Percentiles rank a stretch among this genome's conserved stretches.
Evolutionary conservation across 139 green algal genomes (phyloP).

Genomic region (Chlamydomonas asymmetrica): DNA sequence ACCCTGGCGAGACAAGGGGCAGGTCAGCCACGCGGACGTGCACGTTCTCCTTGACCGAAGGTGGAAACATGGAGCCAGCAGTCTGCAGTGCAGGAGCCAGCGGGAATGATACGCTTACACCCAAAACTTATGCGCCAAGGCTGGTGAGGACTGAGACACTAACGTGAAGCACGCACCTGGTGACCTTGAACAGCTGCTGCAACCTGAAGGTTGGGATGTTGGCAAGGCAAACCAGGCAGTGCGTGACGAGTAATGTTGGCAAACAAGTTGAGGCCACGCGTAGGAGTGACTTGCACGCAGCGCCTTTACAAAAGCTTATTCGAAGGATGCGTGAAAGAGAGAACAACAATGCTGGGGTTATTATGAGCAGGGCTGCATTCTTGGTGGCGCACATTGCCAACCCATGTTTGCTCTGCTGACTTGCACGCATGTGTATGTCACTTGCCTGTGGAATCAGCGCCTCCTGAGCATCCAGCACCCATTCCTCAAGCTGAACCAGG

Average conservation of each 20-base stretch:
- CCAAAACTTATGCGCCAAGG: neutral
- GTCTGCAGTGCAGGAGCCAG: neutral
- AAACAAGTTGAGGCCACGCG: too few species aligned
- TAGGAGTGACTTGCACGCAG: conserved; percentile 2
- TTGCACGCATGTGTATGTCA: too few species aligned
- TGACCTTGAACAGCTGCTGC: neutral
- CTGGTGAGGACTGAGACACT: neutral
- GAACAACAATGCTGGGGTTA: neutral
- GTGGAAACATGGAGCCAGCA: conserved; percentile 1
- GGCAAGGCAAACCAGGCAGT: too few species aligned
- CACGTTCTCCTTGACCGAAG: conserved; percentile 46
- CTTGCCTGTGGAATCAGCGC: neutral
- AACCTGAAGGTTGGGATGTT: neutral
- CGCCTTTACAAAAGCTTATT: neutral
- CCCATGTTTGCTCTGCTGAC: neutral
- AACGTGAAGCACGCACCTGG: neutral
- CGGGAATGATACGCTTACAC: neutral
- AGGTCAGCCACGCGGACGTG: conserved; percentile 57
- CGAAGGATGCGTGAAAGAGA: neutral
- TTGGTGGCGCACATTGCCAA: neutral
- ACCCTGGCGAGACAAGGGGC: conserved; percentile 44
- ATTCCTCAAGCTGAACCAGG: conserved; percentile 46
- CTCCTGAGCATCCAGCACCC: conserved; percentile 46
- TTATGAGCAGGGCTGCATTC: neutral
- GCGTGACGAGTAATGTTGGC: too few species aligned